Evolutionary conservation across 148 eudicot genomes (phyloP).

Genomic region (Vaccinium darrowii): DNA sequence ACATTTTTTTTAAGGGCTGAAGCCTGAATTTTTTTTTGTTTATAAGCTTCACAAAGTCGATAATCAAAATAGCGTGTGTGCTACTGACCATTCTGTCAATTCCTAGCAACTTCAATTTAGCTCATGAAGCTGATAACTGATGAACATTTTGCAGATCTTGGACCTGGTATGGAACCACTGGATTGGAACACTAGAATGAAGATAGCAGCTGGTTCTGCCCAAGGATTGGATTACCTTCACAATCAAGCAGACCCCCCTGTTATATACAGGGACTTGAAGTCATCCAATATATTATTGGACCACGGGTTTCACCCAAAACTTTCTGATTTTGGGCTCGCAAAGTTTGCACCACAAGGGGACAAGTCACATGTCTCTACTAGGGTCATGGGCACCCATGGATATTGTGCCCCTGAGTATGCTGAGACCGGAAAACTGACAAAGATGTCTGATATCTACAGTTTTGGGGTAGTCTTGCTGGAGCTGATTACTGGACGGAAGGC

Average conservation of each 20-base stretch:
- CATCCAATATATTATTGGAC: slow-evolving; percentile 63
- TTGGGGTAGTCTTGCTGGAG: slow-evolving; percentile 72
- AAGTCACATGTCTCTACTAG: slow-evolving; percentile 65
- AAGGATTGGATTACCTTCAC: slow-evolving; percentile 68
- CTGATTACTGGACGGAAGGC: slow-evolving; percentile 59
- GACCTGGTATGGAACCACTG: slow-evolving; percentile 45
- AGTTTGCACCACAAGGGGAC: slow-evolving; percentile 64
- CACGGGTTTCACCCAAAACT: slow-evolving; percentile 59
- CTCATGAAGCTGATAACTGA: background rate
- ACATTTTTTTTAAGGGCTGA: background rate
- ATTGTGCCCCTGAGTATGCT: slow-evolving; percentile 81
- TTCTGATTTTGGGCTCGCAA: slow-evolving; percentile 78
- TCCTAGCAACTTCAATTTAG: background rate
- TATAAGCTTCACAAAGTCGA: background rate
- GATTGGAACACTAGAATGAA: slow-evolving; percentile 65
- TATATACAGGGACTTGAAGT: slow-evolving; percentile 70
- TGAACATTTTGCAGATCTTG: slow-evolving; percentile 32
- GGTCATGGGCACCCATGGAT: slow-evolving; percentile 79
- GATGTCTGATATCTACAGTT: slow-evolving; percentile 64
- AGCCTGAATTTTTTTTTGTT: background rate
- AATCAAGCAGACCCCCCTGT: slow-evolving; percentile 57
- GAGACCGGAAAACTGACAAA: slow-evolving; percentile 53
- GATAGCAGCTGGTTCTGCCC: slow-evolving; percentile 68
- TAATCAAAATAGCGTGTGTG: background rate
- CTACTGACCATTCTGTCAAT: background rate